Percentiles rank a stretch among this genome's conserved stretches.
phyloP scores from a whole-genome alignment of 2,329 filamentous ascomycete genomes.

The Nemania bipapillata region DNA sequence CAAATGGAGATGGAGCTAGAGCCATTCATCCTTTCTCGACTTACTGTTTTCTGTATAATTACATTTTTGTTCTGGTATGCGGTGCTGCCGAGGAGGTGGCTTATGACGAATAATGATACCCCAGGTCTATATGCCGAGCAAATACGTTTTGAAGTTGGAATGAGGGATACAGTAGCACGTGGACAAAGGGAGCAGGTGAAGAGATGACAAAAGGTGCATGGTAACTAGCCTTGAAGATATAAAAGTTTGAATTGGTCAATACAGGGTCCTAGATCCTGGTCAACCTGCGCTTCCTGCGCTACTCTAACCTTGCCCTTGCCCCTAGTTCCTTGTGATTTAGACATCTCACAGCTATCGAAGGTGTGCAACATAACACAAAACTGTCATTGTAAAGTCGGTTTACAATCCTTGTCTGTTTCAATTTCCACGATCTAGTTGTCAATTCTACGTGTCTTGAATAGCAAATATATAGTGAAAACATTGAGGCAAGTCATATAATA shows the following conservation, averaged over 20 bases:
- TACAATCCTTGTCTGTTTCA: not conserved
- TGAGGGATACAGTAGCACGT: not conserved
- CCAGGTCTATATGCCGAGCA: constrained; percentile 11
- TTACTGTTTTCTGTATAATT: not conserved
- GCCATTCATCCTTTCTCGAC: not conserved
- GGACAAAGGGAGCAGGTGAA: not conserved
- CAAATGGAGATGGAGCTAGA: not conserved
- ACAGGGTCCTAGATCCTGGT: constrained; percentile 8
- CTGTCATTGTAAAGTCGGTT: not conserved
- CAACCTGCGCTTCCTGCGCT: not conserved
- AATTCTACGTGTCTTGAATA: not conserved
- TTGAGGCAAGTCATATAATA: too few species aligned
- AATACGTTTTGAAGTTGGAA: not conserved
- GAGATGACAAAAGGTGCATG: not conserved
- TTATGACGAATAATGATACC: constrained; percentile 35
- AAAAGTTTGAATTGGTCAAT: not conserved
- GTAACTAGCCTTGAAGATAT: not conserved
- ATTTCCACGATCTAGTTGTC: not conserved
- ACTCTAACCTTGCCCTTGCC: not conserved
- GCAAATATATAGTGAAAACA: not conserved
- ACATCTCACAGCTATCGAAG: not conserved
- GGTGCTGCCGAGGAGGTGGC: not conserved
- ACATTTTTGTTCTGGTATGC: not conserved
- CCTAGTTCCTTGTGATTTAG: not conserved
- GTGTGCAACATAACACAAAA: not conserved